Percentiles rank a stretch among this genome's conserved stretches.
Evolutionary conservation across 768 basidiomycete genomes (phyloP).

Genomic region (Tylopilus sp.): DNA sequence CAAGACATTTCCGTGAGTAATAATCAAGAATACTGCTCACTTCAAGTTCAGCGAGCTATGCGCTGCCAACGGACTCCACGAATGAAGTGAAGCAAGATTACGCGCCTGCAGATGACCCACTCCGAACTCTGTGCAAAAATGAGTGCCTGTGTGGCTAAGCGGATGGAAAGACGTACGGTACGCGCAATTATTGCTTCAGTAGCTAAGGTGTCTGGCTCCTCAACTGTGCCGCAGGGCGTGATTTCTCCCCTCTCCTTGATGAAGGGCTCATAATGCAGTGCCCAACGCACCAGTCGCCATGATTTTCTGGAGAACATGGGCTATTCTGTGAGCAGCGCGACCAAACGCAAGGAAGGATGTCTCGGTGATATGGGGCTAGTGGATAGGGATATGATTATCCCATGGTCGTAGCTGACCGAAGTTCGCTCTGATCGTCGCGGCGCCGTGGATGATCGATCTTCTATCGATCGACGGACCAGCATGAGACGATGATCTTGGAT

Average conservation of each 20-base stretch:
- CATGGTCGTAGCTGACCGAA: neutral
- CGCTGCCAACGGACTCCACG: neutral
- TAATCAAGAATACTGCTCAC: neutral
- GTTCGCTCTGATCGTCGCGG: slow-evolving; percentile 4
- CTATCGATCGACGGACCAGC: slow-evolving; percentile 10
- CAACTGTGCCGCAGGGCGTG: neutral
- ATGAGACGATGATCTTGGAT: slow-evolving; percentile 1
- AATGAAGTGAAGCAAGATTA: neutral
- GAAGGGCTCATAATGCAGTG: neutral
- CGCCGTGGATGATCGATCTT: neutral
- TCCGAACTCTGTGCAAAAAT: neutral
- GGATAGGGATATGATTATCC: neutral
- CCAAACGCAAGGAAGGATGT: too few species aligned
- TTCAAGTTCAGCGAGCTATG: neutral
- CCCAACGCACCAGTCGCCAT: neutral
- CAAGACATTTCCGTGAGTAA: neutral
- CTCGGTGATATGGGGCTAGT: too few species aligned
- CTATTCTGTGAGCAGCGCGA: too few species aligned
- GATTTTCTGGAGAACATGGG: too few species aligned
- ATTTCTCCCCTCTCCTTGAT: neutral
- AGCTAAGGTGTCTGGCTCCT: neutral
- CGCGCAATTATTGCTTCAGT: neutral
- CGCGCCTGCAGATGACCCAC: neutral
- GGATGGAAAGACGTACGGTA: neutral
- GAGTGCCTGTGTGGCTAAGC: neutral